Evolutionary conservation across 1,284 basidiomycete genomes (phyloP).

Genomic region (Afroboletus lepidellus): DNA sequence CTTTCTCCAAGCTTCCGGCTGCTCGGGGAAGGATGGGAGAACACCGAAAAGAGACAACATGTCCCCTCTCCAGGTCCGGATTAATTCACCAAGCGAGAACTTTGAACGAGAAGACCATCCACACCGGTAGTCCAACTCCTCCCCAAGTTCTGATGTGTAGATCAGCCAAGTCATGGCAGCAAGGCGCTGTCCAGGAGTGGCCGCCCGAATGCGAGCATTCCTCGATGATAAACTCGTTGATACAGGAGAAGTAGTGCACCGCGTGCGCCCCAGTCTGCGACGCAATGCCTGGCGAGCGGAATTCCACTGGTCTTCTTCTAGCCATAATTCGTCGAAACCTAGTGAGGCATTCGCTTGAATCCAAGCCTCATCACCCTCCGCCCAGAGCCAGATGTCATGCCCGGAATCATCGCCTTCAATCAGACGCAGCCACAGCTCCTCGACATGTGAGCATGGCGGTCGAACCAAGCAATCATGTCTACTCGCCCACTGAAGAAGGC

Average conservation of each 20-base stretch:
- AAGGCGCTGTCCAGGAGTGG: not conserved
- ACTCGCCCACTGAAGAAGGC: not conserved
- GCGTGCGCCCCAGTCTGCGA: not conserved
- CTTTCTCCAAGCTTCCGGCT: not conserved
- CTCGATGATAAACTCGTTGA: not conserved
- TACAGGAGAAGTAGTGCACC: not conserved
- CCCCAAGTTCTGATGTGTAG: not conserved
- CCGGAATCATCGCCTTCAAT: slow-evolving; percentile 1
- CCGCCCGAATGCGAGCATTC: not conserved
- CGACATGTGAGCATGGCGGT: not conserved
- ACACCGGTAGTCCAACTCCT: not conserved
- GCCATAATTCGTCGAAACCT: not conserved
- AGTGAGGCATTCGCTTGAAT: not conserved
- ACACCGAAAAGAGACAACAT: not conserved
- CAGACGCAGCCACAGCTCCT: not conserved
- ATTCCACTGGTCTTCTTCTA: not conserved
- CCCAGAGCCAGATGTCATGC: slow-evolving; percentile 1
- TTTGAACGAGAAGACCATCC: slow-evolving; percentile 1
- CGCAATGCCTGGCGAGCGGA: not conserved
- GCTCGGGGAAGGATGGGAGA: not conserved
- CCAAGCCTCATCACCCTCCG: not conserved
- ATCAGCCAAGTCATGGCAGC: not conserved
- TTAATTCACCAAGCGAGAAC: not conserved
- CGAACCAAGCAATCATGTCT: slow-evolving; percentile 1
- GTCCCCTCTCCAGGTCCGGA: not conserved